Evolutionary conservation across 768 basidiomycete genomes (phyloP).

Genomic region (Serendipita sp.): DNA sequence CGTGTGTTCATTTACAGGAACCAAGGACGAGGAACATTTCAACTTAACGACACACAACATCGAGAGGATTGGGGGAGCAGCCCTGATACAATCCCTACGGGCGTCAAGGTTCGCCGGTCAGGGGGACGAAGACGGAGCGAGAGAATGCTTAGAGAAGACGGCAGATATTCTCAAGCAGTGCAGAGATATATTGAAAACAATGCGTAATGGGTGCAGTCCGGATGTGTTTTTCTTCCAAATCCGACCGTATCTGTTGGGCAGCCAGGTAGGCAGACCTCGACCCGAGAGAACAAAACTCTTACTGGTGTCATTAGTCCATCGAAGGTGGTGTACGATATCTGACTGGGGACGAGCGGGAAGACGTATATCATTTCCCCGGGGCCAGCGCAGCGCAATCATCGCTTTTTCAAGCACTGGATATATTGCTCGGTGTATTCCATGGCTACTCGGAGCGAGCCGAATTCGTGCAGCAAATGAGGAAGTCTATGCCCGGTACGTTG

Average conservation of each 20-base stretch:
- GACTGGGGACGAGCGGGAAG: not conserved
- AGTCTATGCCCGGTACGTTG: not conserved
- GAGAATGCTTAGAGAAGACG: constrained; percentile 25
- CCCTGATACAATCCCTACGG: constrained; percentile 26
- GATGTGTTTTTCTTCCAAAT: constrained; percentile 73
- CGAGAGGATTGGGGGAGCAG: constrained; percentile 71
- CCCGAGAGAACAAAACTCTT: not conserved
- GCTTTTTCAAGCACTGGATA: constrained; percentile 65
- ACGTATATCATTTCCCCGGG: constrained; percentile 31
- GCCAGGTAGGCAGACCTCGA: not conserved
- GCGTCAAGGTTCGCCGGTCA: not conserved
- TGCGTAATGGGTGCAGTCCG: constrained; percentile 59
- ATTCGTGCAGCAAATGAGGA: not conserved
- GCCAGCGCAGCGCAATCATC: constrained; percentile 92
- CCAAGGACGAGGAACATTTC: constrained; percentile 70
- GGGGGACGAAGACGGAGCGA: not conserved
- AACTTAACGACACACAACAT: constrained; percentile 75
- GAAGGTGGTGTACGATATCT: not conserved
- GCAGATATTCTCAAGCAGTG: constrained; percentile 50
- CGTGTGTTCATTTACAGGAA: constrained; percentile 62
- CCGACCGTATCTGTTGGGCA: constrained; percentile 45
- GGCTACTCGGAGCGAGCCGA: not conserved
- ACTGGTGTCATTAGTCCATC: not conserved
- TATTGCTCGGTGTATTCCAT: constrained; percentile 56
- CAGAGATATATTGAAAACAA: constrained; percentile 38